phyloP scores from a whole-genome alignment of 192 early-diverging fungal genomes.

The Umbelopsis isabellina region DNA sequence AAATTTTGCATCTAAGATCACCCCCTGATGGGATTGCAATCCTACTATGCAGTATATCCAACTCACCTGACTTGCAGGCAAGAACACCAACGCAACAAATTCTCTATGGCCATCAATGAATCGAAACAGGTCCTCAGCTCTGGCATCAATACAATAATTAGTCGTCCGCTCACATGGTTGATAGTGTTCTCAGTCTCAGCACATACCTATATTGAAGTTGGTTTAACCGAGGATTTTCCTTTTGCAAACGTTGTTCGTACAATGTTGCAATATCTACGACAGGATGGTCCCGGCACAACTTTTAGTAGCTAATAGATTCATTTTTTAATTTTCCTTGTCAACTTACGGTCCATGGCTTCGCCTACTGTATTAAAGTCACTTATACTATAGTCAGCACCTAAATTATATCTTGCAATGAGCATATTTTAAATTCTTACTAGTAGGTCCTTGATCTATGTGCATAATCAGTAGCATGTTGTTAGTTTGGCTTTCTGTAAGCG shows the following conservation, averaged over 20 bases:
- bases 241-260: constrained; percentile 27
- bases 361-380: constrained; percentile 29
- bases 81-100: constrained; percentile 35
- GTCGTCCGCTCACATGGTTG: not conserved
- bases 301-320: not conserved
- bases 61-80: constrained; percentile 24
- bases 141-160: not conserved
- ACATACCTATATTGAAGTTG: constrained; percentile 33
- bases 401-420: not conserved
- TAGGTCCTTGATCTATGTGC: constrained; percentile 24
- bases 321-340: not conserved
- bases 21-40: constrained; percentile 5
- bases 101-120: constrained; percentile 36
- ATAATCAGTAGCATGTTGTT: not conserved
- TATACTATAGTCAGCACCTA: not conserved
- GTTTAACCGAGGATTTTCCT: constrained; percentile 25
- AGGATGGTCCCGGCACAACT: not conserved
- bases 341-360: constrained; percentile 30
- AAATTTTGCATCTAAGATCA: not conserved
- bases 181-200: not conserved
- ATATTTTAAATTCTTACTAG: constrained; percentile 23
- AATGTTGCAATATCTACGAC: constrained; percentile 26
- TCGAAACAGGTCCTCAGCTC: constrained; percentile 33
- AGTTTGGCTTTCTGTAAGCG: not conserved
- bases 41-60: not conserved